Conservation (phyloP, 106 monocot genomes). For the Acorus calamus region DNA sequence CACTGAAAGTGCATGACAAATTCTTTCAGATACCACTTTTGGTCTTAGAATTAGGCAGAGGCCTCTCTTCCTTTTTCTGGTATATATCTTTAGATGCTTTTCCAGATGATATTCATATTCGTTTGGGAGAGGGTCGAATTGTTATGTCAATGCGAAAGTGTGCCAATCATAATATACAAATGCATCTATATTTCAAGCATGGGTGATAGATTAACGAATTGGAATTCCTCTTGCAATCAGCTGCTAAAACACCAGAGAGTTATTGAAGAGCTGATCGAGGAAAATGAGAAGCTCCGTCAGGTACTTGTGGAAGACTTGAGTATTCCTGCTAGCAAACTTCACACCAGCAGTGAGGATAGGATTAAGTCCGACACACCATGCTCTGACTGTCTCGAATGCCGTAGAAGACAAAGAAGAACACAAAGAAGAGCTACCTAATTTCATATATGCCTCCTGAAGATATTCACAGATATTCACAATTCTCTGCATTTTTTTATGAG, state of each 20-base stretch:
- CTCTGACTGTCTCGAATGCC: constrained; percentile 61
- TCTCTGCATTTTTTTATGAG: no score
- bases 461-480: no score
- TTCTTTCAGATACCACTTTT: no score
- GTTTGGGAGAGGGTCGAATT: no score
- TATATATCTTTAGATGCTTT: background rate
- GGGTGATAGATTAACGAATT: background rate
- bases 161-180: no score
- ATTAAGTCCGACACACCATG: constrained; percentile 18
- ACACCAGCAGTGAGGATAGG: constrained; percentile 1
- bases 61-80: background rate
- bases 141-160: no score
- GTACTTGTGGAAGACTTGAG: constrained; percentile 60
- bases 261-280: constrained; percentile 48
- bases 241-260: constrained; percentile 51
- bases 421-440: constrained; percentile 9
- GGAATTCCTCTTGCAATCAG: constrained; percentile 16
- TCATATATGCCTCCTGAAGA: no score
- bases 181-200: no score
- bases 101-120: background rate
- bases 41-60: no score
- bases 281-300: constrained; percentile 49
- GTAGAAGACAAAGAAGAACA: constrained; percentile 37
- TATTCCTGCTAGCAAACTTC: constrained; percentile 38
- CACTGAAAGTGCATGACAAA: no score